Evolutionary conservation across 31 red algal species (phyloP).

Genomic region (Endocladia muricata): DNA sequence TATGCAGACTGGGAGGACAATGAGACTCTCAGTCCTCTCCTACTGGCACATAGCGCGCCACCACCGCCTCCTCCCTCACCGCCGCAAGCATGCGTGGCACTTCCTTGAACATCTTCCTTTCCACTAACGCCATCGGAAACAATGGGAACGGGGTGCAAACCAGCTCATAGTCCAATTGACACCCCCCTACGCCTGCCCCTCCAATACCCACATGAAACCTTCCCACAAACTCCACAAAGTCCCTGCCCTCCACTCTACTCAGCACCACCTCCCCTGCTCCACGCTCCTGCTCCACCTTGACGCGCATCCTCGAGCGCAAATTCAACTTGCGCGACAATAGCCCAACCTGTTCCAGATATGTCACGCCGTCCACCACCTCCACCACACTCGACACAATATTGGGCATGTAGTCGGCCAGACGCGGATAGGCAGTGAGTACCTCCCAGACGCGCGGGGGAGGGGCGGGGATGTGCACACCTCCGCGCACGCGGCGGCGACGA

Average conservation of each 20-base stretch:
- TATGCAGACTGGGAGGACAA: background rate
- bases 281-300: constrained; percentile 41
- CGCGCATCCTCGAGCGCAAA: constrained; percentile 61
- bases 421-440: constrained; percentile 79
- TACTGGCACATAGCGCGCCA: constrained; percentile 24
- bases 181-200: constrained; percentile 4
- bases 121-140: constrained; percentile 86
- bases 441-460: constrained; percentile 74
- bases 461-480: constrained; percentile 46
- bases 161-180: constrained; percentile 73
- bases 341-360: constrained; percentile 76
- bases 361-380: background rate
- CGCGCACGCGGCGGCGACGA: constrained; percentile 51
- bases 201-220: constrained; percentile 42
- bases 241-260: constrained; percentile 58
- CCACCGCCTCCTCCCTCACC: constrained; percentile 59
- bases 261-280: constrained; percentile 30
- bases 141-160: constrained; percentile 70
- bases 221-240: constrained; percentile 83
- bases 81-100: constrained; percentile 78
- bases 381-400: constrained; percentile 62
- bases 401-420: constrained; percentile 75
- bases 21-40: background rate
- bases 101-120: constrained; percentile 91
- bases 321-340: constrained; percentile 62